Evolutionary conservation across 192 early-diverging fungal species (phyloP).

Genomic region (Endogone sp.): DNA sequence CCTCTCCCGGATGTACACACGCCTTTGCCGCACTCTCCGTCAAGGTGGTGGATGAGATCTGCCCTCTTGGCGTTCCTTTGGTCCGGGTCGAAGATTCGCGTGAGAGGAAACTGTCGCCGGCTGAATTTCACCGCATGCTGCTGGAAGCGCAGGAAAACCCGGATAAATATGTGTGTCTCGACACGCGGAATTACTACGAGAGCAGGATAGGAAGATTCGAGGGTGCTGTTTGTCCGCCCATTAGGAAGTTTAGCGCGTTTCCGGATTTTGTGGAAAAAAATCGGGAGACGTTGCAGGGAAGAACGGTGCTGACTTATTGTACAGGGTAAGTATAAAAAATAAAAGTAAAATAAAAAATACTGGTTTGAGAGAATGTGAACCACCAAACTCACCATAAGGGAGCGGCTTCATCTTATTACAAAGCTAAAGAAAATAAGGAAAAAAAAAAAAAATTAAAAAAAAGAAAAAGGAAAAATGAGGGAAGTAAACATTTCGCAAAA

Average conservation of each 20-base stretch:
- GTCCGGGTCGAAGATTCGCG: slow-evolving; percentile 23
- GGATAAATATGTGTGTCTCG: slow-evolving; percentile 41
- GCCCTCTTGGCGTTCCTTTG: slow-evolving; percentile 48
- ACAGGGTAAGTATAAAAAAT: slow-evolving; percentile 49
- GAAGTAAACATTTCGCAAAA: too few species aligned
- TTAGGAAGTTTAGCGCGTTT: slow-evolving; percentile 61
- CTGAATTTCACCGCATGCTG: slow-evolving; percentile 47
- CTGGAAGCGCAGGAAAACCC: slow-evolving; percentile 21
- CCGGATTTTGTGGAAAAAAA: slow-evolving; percentile 52
- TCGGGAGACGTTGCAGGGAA: slow-evolving; percentile 34
- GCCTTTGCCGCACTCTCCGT: slow-evolving; percentile 56
- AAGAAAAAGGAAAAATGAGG: too few species aligned
- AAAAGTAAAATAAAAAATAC: background rate
- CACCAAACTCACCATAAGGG: background rate
- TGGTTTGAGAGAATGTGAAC: too few species aligned
- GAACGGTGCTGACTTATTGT: slow-evolving; percentile 65
- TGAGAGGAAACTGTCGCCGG: slow-evolving; percentile 34
- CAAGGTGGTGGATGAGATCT: slow-evolving; percentile 61
- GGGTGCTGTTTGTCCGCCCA: slow-evolving; percentile 52
- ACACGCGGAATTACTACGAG: slow-evolving; percentile 71
- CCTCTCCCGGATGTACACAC: slow-evolving; percentile 56
- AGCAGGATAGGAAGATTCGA: slow-evolving; percentile 56
- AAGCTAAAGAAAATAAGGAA: too few species aligned
- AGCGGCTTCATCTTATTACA: too few species aligned
- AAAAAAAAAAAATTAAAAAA: too few species aligned